Percentiles rank a stretch among this genome's conserved stretches.
Conservation (phyloP, 306 rosid genomes). For the Cucurbita moschata region DNA sequence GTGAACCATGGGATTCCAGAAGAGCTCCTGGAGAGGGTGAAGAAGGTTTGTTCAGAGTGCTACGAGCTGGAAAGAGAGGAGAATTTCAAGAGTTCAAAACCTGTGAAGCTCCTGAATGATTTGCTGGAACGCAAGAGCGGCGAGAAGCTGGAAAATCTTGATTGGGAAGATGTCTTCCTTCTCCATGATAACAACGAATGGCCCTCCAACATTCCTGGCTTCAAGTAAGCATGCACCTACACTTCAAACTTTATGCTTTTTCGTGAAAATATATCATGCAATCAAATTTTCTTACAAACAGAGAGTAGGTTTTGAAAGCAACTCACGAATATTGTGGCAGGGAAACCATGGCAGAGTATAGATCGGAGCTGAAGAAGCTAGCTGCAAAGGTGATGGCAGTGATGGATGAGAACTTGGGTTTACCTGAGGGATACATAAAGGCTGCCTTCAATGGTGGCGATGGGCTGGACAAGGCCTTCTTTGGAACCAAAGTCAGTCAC, state of each 20-base stretch:
- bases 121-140: slow-evolving; percentile 28
- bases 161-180: slow-evolving; percentile 92
- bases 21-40: slow-evolving; percentile 84
- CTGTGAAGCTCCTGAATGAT: slow-evolving; percentile 38
- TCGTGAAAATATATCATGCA: background rate
- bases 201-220: slow-evolving; percentile 59
- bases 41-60: slow-evolving; percentile 51
- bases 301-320: background rate
- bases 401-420: slow-evolving; percentile 85
- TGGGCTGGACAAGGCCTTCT: slow-evolving; percentile 41
- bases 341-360: slow-evolving; percentile 72
- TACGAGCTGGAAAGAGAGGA: slow-evolving; percentile 73
- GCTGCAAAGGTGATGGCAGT: slow-evolving; percentile 62
- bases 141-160: slow-evolving; percentile 44
- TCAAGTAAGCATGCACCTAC: slow-evolving; percentile 35
- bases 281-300: background rate
- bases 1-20: slow-evolving; percentile 87
- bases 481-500: slow-evolving; percentile 98
- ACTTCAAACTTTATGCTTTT: background rate
- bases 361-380: slow-evolving; percentile 50
- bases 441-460: slow-evolving; percentile 59
- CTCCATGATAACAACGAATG: slow-evolving; percentile 61
- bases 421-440: slow-evolving; percentile 57
- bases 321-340: slow-evolving; percentile 19
- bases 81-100: slow-evolving; percentile 42